Evolutionary conservation across 441 rosid genomes (phyloP).

Genomic region (Isatis lusitanica): DNA sequence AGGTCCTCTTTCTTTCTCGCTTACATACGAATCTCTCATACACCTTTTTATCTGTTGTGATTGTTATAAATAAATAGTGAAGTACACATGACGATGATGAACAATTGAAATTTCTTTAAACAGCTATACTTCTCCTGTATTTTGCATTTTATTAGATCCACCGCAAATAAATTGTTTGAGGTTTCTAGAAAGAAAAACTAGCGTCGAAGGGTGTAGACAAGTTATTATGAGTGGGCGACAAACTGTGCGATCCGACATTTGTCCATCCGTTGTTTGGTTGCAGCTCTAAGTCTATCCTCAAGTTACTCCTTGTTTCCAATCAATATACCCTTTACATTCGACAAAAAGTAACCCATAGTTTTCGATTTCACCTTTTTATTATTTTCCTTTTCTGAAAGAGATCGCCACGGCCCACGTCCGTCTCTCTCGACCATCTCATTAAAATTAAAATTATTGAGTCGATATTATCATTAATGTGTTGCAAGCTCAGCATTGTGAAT

Average conservation of each 20-base stretch:
- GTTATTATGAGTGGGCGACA: conserved; percentile 27
- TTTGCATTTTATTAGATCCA: background rate
- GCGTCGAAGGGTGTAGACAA: conserved; percentile 18
- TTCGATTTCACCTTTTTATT: background rate
- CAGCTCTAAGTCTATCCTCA: background rate
- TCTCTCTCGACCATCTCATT: background rate
- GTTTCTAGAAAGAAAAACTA: background rate
- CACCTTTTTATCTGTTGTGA: background rate
- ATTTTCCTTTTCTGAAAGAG: background rate
- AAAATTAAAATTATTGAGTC: background rate
- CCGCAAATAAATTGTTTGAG: background rate
- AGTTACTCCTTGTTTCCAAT: conserved; percentile 11
- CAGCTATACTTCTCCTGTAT: background rate
- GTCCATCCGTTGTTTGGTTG: conserved; percentile 31
- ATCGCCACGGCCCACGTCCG: background rate
- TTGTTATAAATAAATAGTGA: background rate
- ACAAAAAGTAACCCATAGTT: conserved; percentile 20
- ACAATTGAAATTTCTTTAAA: background rate
- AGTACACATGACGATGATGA: background rate
- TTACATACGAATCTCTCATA: background rate
- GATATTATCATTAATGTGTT: background rate
- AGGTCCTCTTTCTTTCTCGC: background rate
- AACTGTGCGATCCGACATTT: conserved; percentile 34
- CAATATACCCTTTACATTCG: background rate
- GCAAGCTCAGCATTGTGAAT: conserved; percentile 2